Evolutionary conservation across 192 early-diverging fungal genomes (phyloP), one percentile per base, ranked within the genome.

Genomic region (Coemansia sp.): DNA sequence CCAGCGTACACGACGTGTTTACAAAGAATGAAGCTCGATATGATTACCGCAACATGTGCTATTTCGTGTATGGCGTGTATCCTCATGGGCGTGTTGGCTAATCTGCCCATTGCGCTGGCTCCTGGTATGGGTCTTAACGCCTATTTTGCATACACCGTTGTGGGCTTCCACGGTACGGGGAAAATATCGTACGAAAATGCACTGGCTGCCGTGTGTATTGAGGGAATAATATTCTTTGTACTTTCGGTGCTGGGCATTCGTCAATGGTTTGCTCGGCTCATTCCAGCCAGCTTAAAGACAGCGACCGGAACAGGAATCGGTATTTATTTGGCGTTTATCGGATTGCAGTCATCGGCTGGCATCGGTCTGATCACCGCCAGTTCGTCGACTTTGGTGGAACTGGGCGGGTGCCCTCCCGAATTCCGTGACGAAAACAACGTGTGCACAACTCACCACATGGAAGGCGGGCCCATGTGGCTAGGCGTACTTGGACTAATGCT

Each of bases 91-190:
- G 43, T 84, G 3, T 72, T 88, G 23, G 88, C 92, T 5, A 92
- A 93, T 60, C 72, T 91, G 65, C 92, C 92, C 2, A 73, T 93
- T 65, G 89, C 88, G 17, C 70, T 93, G 73, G 92, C 92, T 9
- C 92, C 92, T n/a, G 90, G 90, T 64, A 87, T 93, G 87, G 92
- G 92, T 10, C 75, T 92, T 17, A 92, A 90, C 58, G 89, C 90
- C 23, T 93, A 91, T 68, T 92, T 93, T 67, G 87, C 90, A 9
- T 93, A 90, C 65, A 91, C 88, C 0, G 90, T 93, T 10, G 91
- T 93, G 14, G 90, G 89, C 12, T 90, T 84, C 79, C 89, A 87
- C 55, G 91, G 90, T 2, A 84, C 84, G 17, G 89, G 89, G 37
- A 91, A 88, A 57, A 83, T 91, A 14, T 69, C 83, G 17, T 90